Conservation (phyloP, 2,329 filamentous ascomycete species). For the Fusarium lyarnte region DNA sequence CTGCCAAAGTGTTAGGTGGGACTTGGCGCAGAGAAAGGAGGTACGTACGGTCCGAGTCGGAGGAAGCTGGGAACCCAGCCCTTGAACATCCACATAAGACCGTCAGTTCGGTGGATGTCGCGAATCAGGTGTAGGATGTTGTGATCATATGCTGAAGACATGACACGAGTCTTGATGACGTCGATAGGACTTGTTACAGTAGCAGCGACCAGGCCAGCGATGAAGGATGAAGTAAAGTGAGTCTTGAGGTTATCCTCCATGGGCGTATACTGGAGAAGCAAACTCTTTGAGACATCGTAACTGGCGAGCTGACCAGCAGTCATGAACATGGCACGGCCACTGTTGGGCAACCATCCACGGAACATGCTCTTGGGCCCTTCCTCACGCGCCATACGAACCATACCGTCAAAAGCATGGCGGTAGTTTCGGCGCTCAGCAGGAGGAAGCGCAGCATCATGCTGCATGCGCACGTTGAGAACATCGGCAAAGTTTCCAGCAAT, state of each 20-base stretch:
- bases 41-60: conserved; percentile 68
- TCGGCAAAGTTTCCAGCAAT: conserved; percentile 94
- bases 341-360: conserved; percentile 86
- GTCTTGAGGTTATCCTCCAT: conserved; percentile 77
- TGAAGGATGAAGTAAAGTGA: conserved; percentile 80
- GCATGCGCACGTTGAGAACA: conserved; percentile 98
- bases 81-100: conserved; percentile 85
- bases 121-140: conserved; percentile 68
- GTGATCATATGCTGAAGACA: conserved; percentile 69
- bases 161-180: conserved; percentile 89
- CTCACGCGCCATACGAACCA: conserved; percentile 85
- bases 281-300: conserved; percentile 83
- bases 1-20: conserved; percentile 48
- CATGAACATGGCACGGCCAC: conserved; percentile 84
- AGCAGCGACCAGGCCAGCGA: conserved; percentile 84
- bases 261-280: conserved; percentile 72
- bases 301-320: conserved; percentile 84
- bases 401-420: conserved; percentile 85
- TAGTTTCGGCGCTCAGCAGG: conserved; percentile 82
- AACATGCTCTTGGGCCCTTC: conserved; percentile 83
- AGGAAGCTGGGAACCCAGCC: conserved; percentile 86
- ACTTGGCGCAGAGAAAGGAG: not conserved
- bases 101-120: conserved; percentile 76
- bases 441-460: conserved; percentile 86
- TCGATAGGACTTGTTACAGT: conserved; percentile 87